A percentile compares a stretch with the other conserved stretches of the same genome.
Conservation (phyloP, 192 early-diverging fungal species). For the Chytriomyces sp. region DNA sequence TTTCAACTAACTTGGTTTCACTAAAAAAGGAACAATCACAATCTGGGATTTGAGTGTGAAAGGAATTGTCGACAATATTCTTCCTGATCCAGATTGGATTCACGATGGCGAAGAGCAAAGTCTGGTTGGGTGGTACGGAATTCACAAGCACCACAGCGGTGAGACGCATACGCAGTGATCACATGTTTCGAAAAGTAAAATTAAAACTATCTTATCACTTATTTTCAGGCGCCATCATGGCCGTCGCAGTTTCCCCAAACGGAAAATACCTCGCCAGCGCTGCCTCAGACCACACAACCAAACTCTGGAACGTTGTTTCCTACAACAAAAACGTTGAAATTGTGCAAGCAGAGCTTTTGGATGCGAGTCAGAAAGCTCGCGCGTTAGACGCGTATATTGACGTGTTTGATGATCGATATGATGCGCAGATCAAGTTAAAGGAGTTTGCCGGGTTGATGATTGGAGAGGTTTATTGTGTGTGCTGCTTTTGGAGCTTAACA, state of each 20-base stretch:
- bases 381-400: constrained; percentile 47
- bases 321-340: constrained; percentile 52
- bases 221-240: constrained; percentile 50
- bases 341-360: constrained; percentile 46
- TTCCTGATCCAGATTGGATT: constrained; percentile 56
- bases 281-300: constrained; percentile 60
- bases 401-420: constrained; percentile 45
- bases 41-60: constrained; percentile 48
- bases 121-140: constrained; percentile 47
- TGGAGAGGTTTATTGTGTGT: constrained; percentile 43
- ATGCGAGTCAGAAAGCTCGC: constrained; percentile 22
- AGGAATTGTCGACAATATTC: constrained; percentile 51
- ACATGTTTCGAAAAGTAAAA: no score
- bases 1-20: not conserved
- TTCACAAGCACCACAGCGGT: constrained; percentile 55
- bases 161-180: not conserved
- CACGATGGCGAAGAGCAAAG: constrained; percentile 43
- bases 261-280: constrained; percentile 53
- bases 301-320: constrained; percentile 60
- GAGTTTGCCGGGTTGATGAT: constrained; percentile 44
- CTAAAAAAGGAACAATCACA: constrained; percentile 17
- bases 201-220: no score
- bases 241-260: constrained; percentile 50
- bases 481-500: constrained; percentile 6
- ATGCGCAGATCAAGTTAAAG: constrained; percentile 41